phyloP scores from a whole-genome alignment of 768 basidiomycete genomes.

The Mycena maculata region DNA sequence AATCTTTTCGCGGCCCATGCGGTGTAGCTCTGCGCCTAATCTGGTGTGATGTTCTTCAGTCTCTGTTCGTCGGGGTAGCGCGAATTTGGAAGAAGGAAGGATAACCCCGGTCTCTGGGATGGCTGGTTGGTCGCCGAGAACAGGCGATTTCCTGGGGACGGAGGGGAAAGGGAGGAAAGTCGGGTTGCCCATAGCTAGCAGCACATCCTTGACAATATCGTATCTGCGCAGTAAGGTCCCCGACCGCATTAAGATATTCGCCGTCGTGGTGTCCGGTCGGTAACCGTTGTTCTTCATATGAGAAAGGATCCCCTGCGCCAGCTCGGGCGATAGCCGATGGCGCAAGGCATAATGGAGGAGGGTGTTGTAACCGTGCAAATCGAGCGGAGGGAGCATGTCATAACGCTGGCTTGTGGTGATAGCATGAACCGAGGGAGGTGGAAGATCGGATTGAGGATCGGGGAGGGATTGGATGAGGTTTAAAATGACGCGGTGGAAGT shows the following conservation, averaged over 20 bases:
- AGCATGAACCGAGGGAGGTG: conserved; percentile 34
- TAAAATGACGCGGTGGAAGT: conserved; percentile 61
- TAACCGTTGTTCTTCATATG: conserved; percentile 63
- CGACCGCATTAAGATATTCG: conserved; percentile 69
- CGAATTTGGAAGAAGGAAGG: not conserved
- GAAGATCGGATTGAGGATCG: conserved; percentile 32
- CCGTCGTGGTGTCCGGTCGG: conserved; percentile 60
- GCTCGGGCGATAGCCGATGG: conserved; percentile 61
- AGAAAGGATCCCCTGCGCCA: conserved; percentile 61
- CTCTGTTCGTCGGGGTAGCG: conserved; percentile 3
- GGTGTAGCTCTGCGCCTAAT: conserved; percentile 8
- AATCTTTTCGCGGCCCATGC: conserved; percentile 17
- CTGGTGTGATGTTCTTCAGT: not conserved
- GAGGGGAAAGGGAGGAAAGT: conserved; percentile 7
- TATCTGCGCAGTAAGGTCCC: conserved; percentile 61
- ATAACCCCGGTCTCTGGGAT: not conserved
- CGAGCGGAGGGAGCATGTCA: conserved; percentile 47
- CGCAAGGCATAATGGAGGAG: conserved; percentile 76
- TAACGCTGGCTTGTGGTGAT: conserved; percentile 23
- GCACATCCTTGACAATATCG: conserved; percentile 53
- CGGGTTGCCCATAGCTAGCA: conserved; percentile 44
- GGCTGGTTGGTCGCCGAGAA: conserved; percentile 5
- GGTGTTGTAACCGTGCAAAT: conserved; percentile 63
- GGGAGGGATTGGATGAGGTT: conserved; percentile 53
- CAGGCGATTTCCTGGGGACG: conserved; percentile 11